A percentile compares a stretch with the other conserved stretches of the same genome.
Evolutionary conservation across 179 eudicot species (phyloP).

Genomic region (Pouteria campechiana): DNA sequence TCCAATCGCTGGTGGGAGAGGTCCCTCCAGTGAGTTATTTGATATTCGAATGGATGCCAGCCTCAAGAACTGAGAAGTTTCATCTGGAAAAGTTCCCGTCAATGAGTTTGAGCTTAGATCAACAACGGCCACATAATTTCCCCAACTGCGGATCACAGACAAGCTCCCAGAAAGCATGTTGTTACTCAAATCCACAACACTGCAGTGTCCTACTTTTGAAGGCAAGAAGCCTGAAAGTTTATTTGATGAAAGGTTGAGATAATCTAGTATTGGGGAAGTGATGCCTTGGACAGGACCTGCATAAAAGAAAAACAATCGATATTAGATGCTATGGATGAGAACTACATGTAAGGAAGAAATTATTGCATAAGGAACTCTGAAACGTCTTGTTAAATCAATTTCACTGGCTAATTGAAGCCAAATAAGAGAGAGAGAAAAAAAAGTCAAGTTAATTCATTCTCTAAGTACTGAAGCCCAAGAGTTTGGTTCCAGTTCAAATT

Average conservation of each 20-base stretch:
- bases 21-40: conserved; percentile 42
- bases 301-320: background rate
- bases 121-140: conserved; percentile 38
- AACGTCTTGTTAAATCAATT: too few relatives aligned
- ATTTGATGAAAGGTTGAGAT: conserved; percentile 48
- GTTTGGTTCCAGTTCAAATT: too few relatives aligned
- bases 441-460: too few relatives aligned
- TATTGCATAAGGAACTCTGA: background rate
- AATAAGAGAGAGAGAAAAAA: too few relatives aligned
- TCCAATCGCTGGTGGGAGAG: conserved; percentile 26
- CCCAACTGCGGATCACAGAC: conserved; percentile 38
- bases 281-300: conserved; percentile 48
- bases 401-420: too few relatives aligned
- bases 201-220: conserved; percentile 34
- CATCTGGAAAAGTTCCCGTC: conserved; percentile 30
- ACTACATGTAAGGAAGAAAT: background rate
- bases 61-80: conserved; percentile 47
- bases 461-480: too few relatives aligned
- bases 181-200: conserved; percentile 39
- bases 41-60: conserved; percentile 33
- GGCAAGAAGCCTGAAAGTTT: conserved; percentile 54
- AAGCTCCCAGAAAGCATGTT: conserved; percentile 41
- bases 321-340: conserved; percentile 1
- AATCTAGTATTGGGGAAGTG: conserved; percentile 28
- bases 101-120: conserved; percentile 38